Percentiles rank a stretch among this genome's conserved stretches.
These are phyloP conservation scores for Metschnikowia aberdeeniae DNA, from an alignment of 805 yeast species.

Conservation along the genomic window DNA sequence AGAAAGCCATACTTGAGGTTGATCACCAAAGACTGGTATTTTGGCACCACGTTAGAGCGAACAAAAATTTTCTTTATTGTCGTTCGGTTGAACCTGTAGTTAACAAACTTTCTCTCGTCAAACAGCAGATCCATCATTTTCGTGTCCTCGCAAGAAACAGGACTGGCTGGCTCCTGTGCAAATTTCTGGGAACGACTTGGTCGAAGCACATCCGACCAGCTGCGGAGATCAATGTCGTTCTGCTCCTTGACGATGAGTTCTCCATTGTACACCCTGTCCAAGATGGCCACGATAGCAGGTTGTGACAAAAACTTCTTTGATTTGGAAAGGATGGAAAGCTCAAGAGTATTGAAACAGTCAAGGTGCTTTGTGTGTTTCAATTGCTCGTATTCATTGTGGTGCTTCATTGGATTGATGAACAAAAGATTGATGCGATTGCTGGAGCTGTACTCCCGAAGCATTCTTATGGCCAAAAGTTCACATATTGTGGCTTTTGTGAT, in stretches of 20 bases:
- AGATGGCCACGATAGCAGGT: slow-evolving; percentile 45
- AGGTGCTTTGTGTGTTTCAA: slow-evolving; percentile 18
- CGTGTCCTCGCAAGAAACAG: neutral
- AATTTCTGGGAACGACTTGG: neutral
- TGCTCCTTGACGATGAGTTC: slow-evolving; percentile 39
- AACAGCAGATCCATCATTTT: slow-evolving; percentile 3
- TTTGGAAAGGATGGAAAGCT: slow-evolving; percentile 48
- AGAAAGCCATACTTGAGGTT: slow-evolving; percentile 32
- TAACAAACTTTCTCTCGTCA: slow-evolving; percentile 20
- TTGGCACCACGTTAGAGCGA: slow-evolving; percentile 36
- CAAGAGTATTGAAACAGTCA: slow-evolving; percentile 43
- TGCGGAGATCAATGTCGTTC: slow-evolving; percentile 18
- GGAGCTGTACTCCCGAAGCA: slow-evolving; percentile 44
- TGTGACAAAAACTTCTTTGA: slow-evolving; percentile 51
- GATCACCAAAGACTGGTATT: slow-evolving; percentile 38
- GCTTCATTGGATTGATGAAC: slow-evolving; percentile 43
- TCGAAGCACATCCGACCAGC: slow-evolving; percentile 4
- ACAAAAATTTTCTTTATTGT: slow-evolving; percentile 28
- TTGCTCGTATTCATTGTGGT: slow-evolving; percentile 15
- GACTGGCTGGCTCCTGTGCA: neutral
- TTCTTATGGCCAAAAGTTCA: slow-evolving; percentile 48
- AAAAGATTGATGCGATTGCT: slow-evolving; percentile 42
- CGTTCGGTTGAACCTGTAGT: slow-evolving; percentile 30
- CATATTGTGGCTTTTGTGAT: slow-evolving; percentile 48
- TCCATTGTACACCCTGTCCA: slow-evolving; percentile 51